These are phyloP conservation scores for Candida ortonii DNA, from an alignment of 805 yeast species.

Conservation along the genomic window DNA sequence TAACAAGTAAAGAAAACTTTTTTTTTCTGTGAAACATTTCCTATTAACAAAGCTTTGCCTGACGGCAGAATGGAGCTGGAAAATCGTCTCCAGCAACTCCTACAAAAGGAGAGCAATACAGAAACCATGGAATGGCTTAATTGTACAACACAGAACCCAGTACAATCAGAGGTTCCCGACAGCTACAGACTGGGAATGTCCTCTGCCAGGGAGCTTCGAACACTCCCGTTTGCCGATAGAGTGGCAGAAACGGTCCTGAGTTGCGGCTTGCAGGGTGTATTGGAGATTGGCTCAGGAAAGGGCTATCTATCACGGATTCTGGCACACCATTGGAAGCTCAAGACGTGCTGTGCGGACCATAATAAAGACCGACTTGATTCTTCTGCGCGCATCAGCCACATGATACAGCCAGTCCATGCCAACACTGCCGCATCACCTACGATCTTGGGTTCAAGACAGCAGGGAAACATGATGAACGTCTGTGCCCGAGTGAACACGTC, in stretches of 20 bases:
- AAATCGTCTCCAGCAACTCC: too few relatives aligned
- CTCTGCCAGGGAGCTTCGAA: constrained; percentile 7
- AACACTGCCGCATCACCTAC: constrained; percentile 8
- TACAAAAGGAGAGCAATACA: too few relatives aligned
- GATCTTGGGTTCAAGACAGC: constrained; percentile 2
- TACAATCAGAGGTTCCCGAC: constrained; percentile 1
- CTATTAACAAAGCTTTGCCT: too few relatives aligned
- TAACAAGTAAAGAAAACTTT: too few relatives aligned
- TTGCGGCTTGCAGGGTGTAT: constrained; percentile 6
- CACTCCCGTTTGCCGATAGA: constrained; percentile 17
- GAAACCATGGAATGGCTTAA: too few relatives aligned
- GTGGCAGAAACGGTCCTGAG: constrained; percentile 5
- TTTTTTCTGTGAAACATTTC: too few relatives aligned
- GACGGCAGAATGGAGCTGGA: too few relatives aligned
- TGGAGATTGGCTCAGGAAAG: constrained; percentile 34
- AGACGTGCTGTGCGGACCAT: constrained; percentile 25
- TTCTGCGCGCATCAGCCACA: constrained; percentile 19
- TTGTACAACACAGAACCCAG: too few relatives aligned
- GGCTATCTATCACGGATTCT: constrained; percentile 30
- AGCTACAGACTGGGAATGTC: constrained; percentile 19
- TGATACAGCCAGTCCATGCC: constrained; percentile 16
- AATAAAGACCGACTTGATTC: constrained; percentile 21
- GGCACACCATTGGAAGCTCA: constrained; percentile 14
- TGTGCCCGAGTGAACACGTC: constrained; percentile 2
- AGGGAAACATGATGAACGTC: constrained; percentile 16